Conservation (phyloP, 352 stramenopile species). For the Globisporangium spiculum region DNA sequence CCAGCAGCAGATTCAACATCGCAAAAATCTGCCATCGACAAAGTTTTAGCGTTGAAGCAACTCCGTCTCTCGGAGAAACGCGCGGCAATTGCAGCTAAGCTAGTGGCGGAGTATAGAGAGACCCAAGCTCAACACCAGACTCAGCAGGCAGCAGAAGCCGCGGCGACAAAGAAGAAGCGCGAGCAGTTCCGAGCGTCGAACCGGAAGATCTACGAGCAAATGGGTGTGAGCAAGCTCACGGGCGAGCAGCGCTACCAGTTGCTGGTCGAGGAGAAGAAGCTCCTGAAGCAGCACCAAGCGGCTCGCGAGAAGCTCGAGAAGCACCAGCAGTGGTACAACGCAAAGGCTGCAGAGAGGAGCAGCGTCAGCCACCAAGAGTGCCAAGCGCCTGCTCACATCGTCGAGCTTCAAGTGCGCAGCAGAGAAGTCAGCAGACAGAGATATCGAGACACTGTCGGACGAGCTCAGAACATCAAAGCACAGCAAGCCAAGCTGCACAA, state of each 20-base stretch:
- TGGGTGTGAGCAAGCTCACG: slow-evolving; percentile 39
- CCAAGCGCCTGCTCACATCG: slow-evolving; percentile 19
- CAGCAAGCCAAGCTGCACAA: slow-evolving; percentile 25
- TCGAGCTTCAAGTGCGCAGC: slow-evolving; percentile 16
- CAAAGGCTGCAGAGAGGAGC: slow-evolving; percentile 2
- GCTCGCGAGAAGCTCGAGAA: slow-evolving; percentile 19
- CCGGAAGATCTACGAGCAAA: slow-evolving; percentile 37
- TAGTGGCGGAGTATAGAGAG: slow-evolving; percentile 9
- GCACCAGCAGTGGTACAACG: slow-evolving; percentile 42
- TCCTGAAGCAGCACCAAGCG: slow-evolving; percentile 18
- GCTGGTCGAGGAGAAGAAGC: slow-evolving; percentile 22
- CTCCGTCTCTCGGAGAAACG: slow-evolving; percentile 11
- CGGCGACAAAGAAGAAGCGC: slow-evolving; percentile 18
- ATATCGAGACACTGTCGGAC: neutral
- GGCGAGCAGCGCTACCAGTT: slow-evolving; percentile 33
- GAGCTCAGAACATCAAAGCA: slow-evolving; percentile 2
- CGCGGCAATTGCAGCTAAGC: slow-evolving; percentile 11
- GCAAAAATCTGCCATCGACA: neutral
- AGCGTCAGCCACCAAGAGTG: neutral
- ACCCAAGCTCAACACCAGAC: slow-evolving; percentile 10
- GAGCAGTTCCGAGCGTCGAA: slow-evolving; percentile 31
- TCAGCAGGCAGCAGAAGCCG: slow-evolving; percentile 12
- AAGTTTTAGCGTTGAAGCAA: neutral
- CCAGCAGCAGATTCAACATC: neutral
- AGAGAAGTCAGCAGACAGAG: neutral